Percentiles rank a stretch among this genome's conserved stretches.
Evolutionary conservation across 305 asterid genomes (phyloP).

Genomic region (Solanum hybrid): DNA sequence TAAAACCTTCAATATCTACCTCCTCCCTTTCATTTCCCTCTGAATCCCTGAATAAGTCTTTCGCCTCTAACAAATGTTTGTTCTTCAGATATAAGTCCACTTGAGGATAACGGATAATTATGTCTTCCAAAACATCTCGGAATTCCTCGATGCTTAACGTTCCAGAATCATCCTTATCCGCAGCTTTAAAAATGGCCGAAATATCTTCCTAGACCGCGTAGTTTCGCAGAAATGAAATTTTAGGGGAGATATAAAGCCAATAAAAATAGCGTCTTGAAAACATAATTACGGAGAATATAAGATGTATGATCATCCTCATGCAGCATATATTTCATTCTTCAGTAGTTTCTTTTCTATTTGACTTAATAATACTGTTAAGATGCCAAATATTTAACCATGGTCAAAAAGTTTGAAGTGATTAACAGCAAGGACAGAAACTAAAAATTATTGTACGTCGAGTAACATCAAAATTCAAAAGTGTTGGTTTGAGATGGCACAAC

Average conservation of each 20-base stretch:
- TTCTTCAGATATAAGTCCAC: constrained; percentile 61
- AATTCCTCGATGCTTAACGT: constrained; percentile 70
- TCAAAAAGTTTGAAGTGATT: neutral
- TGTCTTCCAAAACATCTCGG: constrained; percentile 65
- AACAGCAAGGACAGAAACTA: neutral
- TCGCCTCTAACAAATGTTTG: constrained; percentile 39
- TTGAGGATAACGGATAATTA: constrained; percentile 88
- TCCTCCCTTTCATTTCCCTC: constrained; percentile 55
- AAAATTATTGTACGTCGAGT: neutral
- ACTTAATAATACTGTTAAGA: neutral
- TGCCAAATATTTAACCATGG: neutral
- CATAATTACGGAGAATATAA: neutral
- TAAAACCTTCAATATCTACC: constrained; percentile 76
- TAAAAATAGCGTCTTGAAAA: neutral
- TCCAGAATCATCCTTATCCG: constrained; percentile 78
- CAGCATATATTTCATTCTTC: neutral
- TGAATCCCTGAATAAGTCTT: constrained; percentile 41
- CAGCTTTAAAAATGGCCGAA: constrained; percentile 64
- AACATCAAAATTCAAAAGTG: neutral
- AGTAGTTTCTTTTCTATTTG: neutral
- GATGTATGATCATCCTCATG: constrained; percentile 59
- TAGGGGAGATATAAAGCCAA: neutral
- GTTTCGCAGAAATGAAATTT: neutral
- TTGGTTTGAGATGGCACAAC: neutral
- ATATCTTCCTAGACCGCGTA: constrained; percentile 53